phyloP scores from a whole-genome alignment of 164 flowering plant species.

The Amborella trichopoda region DNA sequence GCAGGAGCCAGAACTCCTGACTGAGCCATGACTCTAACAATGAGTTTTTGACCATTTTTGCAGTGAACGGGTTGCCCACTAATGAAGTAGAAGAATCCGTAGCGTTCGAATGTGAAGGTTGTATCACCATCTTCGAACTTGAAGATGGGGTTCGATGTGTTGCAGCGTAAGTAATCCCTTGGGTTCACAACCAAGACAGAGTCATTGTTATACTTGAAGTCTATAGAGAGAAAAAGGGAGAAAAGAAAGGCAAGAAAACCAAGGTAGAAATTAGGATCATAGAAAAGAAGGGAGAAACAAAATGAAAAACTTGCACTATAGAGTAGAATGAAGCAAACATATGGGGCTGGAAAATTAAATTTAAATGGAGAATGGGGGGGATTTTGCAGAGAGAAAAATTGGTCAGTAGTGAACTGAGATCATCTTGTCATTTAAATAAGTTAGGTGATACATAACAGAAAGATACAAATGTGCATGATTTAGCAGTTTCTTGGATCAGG shows the following conservation, averaged over 20 bases:
- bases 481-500: too few species aligned
- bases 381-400: too few species aligned
- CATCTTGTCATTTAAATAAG: too few species aligned
- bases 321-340: not conserved
- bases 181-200: slow-evolving; percentile 43
- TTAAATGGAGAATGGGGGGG: too few species aligned
- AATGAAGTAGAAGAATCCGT: slow-evolving; percentile 48
- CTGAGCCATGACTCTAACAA: slow-evolving; percentile 40
- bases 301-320: not conserved
- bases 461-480: too few species aligned
- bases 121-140: slow-evolving; percentile 32
- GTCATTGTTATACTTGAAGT: slow-evolving; percentile 45
- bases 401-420: too few species aligned
- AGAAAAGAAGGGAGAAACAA: too few species aligned
- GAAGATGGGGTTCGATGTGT: slow-evolving; percentile 16
- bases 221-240: slow-evolving; percentile 10
- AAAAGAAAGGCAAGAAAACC: not conserved
- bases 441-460: too few species aligned
- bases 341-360: too few species aligned
- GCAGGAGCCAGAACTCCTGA: too few species aligned
- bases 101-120: slow-evolving; percentile 22
- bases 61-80: slow-evolving; percentile 37
- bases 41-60: slow-evolving; percentile 29
- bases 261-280: too few species aligned
- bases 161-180: slow-evolving; percentile 28